Base-by-base conservation (phyloP, 345 rosid species). In the Sisymbrium altissimum region DNA sequence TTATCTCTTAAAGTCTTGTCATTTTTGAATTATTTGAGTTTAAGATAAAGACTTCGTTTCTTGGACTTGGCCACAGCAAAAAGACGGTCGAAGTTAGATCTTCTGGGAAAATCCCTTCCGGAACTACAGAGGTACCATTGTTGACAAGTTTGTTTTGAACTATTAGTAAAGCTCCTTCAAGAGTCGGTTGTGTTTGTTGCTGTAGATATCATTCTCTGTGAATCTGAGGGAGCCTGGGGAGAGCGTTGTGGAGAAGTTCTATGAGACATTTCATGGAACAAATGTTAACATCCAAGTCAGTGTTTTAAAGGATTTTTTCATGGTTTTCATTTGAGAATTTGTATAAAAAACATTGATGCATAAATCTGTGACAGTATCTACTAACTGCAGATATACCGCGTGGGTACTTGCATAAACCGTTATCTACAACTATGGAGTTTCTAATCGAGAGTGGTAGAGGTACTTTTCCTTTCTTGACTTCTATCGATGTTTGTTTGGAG, bases 211-310 rank as follows among this genome's bases (percentile, higher is more conserved):
- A 9, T 93, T 93, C 81, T 84, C 96, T 4, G 11, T 84, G 12
- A 60, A 55, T 63, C 67, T 88, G 58, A 88, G 82, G 73, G 84
- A 88, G 54, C 46, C 60, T 19, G 83, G 86, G 35, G 96, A 83
- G 78, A 82, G 79, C 69, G 76, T 80, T 73, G 75, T 7, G 3
- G 96, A 85, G 65, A 86, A 79, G 68, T 89, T 89, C 58, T 88
- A 88, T 49, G 97, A 91, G 86, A 93, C 97, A 14, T 91, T 84
- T 79, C 98, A 91, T 86, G 97, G 96, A 82, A 80, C 87, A 7
- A 80, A 93, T 79, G 81, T 89, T 71, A 91, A 71, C 79, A 89
- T 91, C 68, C 98, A 93, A 89, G 98, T 93, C 49, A 80, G 80
- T 81, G 38, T 58, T 76, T 65, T 76, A 27, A n/a, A 30, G 9